Evolutionary conservation across 1,284 basidiomycete species (phyloP), one percentile per base, ranked within the genome.

Genomic region (Pseudozyma sp.): DNA sequence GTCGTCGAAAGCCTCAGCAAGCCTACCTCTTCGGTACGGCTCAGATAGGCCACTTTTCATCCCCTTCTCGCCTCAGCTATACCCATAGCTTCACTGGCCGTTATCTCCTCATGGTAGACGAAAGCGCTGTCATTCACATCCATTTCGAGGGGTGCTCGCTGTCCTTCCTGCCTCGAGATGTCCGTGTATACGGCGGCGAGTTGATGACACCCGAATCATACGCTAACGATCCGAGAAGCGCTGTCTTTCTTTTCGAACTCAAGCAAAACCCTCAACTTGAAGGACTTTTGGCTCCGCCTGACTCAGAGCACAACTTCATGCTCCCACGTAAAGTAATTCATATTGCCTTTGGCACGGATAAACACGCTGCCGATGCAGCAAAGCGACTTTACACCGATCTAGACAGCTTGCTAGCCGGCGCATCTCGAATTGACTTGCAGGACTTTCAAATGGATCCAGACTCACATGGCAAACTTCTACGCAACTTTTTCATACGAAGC

Each of bases 131-230:
- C n/a, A 56, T 70, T n/a, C 13, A 5, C 1, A 2, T 63, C 42
- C n/a, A 19, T 16, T 31, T 40, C 6, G 47, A 19, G 14, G 3
- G 36, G 5, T 12, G 2, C 14, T 31, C 16, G 1, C 25, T 66
- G 2, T 62, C 69, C 0, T 71, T 71, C 25, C 47, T 71, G 5
- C 63, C 69, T 7, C 34, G 69, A 42, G 69, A 71, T 7, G 55
- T 71, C 1, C 45, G 54, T 25, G 38, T 42, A 3, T 66, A 34
- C 8, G 25, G 31, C 3, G 7, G n/a, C 50, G 52, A 38, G 39
- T 1, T 3, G 8, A 19, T 11, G 18, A 19, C 5, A 8, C 6
- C 18, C 44, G n/a, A n/a, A 21, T 47, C 44, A 9, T 47, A n/a
- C 18, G 38, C 38, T 14, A 39, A 39, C 9, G 5, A n/a, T 12